These are phyloP conservation scores for Starmera quercuum DNA, from an alignment of 805 yeast genomes.

Conservation along the genomic window DNA sequence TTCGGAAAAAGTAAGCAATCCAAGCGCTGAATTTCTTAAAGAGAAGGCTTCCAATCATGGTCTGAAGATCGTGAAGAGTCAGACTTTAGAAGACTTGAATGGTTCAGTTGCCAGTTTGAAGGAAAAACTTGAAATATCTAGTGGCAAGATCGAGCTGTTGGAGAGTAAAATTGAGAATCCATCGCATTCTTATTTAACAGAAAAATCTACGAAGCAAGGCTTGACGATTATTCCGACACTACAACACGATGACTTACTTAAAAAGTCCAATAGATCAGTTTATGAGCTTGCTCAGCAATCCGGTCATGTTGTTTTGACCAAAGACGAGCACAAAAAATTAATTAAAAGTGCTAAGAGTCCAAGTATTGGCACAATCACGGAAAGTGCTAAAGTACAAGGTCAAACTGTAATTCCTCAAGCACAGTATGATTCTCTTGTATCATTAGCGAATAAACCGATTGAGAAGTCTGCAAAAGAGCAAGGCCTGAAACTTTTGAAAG, in stretches of 20 bases:
- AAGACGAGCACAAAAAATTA: constrained; percentile 7
- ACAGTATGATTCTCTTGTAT: constrained; percentile 5
- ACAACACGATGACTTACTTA: constrained; percentile 15
- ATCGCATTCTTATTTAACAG: constrained; percentile 20
- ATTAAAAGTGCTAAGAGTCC: constrained; percentile 15
- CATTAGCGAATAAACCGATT: neutral
- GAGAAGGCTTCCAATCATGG: constrained; percentile 21
- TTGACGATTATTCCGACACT: constrained; percentile 17
- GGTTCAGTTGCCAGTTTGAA: constrained; percentile 1
- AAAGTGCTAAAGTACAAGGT: constrained; percentile 8
- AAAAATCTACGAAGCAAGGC: constrained; percentile 22
- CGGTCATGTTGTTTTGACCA: constrained; percentile 6
- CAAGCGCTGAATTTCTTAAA: constrained; percentile 23
- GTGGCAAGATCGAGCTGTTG: constrained; percentile 7
- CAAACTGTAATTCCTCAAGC: constrained; percentile 12
- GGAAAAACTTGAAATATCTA: constrained; percentile 5
- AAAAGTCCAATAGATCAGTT: constrained; percentile 9
- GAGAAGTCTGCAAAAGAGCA: neutral
- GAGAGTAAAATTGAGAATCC: constrained; percentile 22
- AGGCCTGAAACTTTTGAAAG: neutral
- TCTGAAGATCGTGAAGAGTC: constrained; percentile 11
- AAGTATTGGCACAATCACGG: constrained; percentile 10
- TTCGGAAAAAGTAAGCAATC: constrained; percentile 14
- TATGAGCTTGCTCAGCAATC: constrained; percentile 17
- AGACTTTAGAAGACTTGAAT: constrained; percentile 7